Evolutionary conservation across 257 asterid species (phyloP), one percentile per base, ranked within the genome.

Genomic region (Dorcoceras hygrometricum): DNA sequence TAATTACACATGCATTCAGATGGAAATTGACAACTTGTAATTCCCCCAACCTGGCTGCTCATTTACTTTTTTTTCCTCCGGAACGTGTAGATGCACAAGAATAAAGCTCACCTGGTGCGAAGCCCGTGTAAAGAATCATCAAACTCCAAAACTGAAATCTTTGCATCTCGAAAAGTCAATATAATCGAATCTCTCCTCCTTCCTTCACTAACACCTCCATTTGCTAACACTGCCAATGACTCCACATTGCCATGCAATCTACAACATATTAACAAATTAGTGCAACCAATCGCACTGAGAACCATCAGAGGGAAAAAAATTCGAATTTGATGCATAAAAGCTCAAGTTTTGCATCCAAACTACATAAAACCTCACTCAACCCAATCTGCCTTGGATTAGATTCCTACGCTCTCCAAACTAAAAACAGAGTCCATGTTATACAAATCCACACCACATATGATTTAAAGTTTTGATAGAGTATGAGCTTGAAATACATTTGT

Each of bases 201-300:
- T 65, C 95, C 95, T 46, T 84, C 88, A 76, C 84, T 93, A 80
- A 77, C 73, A 28, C 87, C 85, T 53, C 97, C 97, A 29, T 78
- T 79, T 16, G 95, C 75, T 70, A 93, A 77, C 64, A 93, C 81
- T 12, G 84, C 94, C 77, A 93, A 70, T 8, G 97, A 86, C 80
- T 93, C 96, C 77, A 93, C 92, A 81, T 93, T 93, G 59, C 97
- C 99, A 70, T 93, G 97, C 87, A 93, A 79, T 85, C 99, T 93
- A 71, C 77, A 73, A 59, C 61, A 73, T 23, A 57, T 59, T n/a
- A 59, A 62, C 68, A 34, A 64, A 67, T 46, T 66, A 59, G 50
- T 62, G 62, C 22, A 32, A 68, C 54, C 54, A 22, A 46, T 10
- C 58, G 36, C 43, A 57, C n/a, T 39, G 50, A 39, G 3, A 11